Evolutionary conservation across 2,329 filamentous ascomycete genomes (phyloP), one percentile per base, ranked within the genome.

Genomic region (Celoporthe dispersa): DNA sequence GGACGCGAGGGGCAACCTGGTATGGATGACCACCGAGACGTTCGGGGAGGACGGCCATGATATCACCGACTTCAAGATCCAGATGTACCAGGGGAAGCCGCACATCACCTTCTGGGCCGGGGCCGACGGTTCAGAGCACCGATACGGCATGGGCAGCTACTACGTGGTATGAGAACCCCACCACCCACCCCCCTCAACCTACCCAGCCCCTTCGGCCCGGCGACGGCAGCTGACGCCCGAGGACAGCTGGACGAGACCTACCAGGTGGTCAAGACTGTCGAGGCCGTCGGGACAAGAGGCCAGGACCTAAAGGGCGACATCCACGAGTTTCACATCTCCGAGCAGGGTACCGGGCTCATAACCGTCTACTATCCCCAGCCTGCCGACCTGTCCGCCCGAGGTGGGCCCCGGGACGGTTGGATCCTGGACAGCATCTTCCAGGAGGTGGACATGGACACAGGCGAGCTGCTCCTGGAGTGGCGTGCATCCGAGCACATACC

Each of bases 261-360:
- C 51, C 64, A 73, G 41, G 67, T 73, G 14, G 68, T 73, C 62
- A 71, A 73, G 65, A 57, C 57, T 1, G 64, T 73, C 8, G 44
- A 77, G 67, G 77, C 76, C 8, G 63, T 72, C 9, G 73, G 75
- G 53, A 75, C 72, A 37, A 70, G 75, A 11, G 74, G 74, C 41
- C 75, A 78, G 33, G 78, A 77, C 0, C 69, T 75, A 9, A 77
- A 77, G 8, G 80, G 64, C 33, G 70, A 85, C 67, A 76, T 82
- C 61, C 83, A 84, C 72, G 82, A 84, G 64, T 80, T 84, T 70
- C 75, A 77, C 22, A 74, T 84, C n/a, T 84, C 82, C 0, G 67
- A 75, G 0, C 74, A 81, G 65, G 79, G 79, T 35, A 82, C 81
- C 0, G 80, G 80, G n/a, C 75, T 85, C 57, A 79, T 84, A 74